A percentile compares a stretch with the other conserved stretches of the same genome.
Conservation (phyloP, 208 protist species). For the Porcisia hertigi region DNA sequence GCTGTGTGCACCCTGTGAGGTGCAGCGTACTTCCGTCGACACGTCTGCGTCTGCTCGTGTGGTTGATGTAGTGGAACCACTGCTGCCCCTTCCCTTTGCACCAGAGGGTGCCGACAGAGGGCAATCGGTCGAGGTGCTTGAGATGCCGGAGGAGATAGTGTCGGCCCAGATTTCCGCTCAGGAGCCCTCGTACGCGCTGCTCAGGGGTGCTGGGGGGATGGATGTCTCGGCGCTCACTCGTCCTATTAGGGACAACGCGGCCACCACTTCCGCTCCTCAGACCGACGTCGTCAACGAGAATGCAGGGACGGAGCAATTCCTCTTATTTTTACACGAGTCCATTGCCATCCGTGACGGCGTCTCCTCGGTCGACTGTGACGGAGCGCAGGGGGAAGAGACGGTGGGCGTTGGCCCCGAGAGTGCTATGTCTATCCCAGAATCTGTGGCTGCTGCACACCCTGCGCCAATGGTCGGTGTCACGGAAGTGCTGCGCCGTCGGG, state of each 20-base stretch:
- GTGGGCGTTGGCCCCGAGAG: conserved; percentile 14
- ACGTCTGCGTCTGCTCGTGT: neutral
- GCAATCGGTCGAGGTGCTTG: neutral
- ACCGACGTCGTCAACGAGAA: neutral
- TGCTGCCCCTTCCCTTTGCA: neutral
- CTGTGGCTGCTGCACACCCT: neutral
- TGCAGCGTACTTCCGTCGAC: neutral
- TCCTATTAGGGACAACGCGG: conserved; percentile 1
- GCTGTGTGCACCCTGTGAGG: neutral
- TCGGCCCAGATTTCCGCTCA: neutral
- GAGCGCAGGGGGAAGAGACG: conserved; percentile 6
- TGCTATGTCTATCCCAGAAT: neutral
- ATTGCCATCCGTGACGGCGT: conserved; percentile 5
- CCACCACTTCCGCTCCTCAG: neutral
- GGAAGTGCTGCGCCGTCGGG: conserved; percentile 24
- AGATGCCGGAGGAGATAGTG: neutral
- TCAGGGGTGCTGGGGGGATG: neutral
- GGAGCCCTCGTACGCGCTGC: neutral
- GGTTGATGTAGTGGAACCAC: neutral
- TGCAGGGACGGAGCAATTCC: neutral
- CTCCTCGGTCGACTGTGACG: neutral
- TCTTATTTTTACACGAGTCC: neutral
- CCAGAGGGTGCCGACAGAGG: neutral
- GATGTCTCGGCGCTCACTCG: conserved; percentile 5
- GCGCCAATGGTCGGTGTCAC: conserved; percentile 7